Evolutionary conservation across 2,329 filamentous ascomycete species (phyloP).

Genomic region (Catunica adiposa): DNA sequence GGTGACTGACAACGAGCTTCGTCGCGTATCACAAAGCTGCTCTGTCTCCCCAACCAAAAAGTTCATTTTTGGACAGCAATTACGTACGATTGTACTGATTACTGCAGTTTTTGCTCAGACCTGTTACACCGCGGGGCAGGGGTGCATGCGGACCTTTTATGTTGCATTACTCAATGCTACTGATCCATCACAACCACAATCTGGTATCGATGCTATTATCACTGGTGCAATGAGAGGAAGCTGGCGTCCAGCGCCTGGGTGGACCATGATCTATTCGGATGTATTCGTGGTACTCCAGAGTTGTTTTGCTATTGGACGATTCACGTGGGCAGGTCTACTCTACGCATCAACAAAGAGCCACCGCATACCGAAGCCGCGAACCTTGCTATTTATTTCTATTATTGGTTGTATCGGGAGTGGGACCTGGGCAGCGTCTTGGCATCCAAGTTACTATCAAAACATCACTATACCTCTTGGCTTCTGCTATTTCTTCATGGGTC

Average conservation of each 20-base stretch:
- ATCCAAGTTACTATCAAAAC: conserved; percentile 28
- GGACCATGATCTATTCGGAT: conserved; percentile 40
- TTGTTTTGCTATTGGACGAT: conserved; percentile 57
- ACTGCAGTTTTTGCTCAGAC: conserved; percentile 64
- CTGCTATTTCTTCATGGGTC: conserved; percentile 67
- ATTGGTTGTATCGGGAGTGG: conserved; percentile 35
- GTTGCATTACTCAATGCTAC: conserved; percentile 28
- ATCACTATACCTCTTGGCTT: conserved; percentile 46
- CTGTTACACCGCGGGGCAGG: conserved; percentile 62
- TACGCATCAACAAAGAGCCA: conserved; percentile 33
- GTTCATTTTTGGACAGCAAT: conserved; percentile 29
- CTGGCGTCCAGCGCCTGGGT: conserved; percentile 23
- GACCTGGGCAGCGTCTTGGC: conserved; percentile 23
- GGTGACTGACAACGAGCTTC: conserved; percentile 38
- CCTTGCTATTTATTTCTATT: conserved; percentile 46
- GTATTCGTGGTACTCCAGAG: conserved; percentile 58
- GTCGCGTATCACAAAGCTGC: conserved; percentile 29
- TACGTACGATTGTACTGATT: conserved; percentile 42
- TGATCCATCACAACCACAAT: conserved; percentile 24
- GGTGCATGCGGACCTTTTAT: conserved; percentile 46
- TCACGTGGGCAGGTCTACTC: conserved; percentile 48
- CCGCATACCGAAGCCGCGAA: conserved; percentile 46
- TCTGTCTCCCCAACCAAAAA: conserved; percentile 35
- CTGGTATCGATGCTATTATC: conserved; percentile 21
- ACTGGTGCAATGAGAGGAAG: conserved; percentile 19